These are phyloP conservation scores for Jatropha multifida DNA, from an alignment of 441 rosid genomes.

Conservation along the genomic window DNA sequence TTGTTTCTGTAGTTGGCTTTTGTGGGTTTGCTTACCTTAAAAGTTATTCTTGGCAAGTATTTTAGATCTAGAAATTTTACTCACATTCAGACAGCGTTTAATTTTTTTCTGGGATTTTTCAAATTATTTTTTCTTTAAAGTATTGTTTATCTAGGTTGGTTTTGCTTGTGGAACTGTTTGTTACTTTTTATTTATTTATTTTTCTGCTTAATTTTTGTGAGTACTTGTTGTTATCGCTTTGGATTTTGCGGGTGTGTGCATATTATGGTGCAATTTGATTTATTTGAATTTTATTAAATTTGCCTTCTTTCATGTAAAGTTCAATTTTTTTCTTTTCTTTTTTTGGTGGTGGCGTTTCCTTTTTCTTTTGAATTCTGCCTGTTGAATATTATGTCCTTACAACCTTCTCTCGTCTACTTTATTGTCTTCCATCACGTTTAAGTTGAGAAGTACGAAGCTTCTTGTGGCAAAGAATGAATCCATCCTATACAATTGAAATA, in stretches of 20 bases:
- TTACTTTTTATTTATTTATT: neutral
- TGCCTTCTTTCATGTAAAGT: neutral
- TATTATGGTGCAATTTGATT: neutral
- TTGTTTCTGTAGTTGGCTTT: neutral
- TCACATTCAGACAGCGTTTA: neutral
- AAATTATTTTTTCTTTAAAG: neutral
- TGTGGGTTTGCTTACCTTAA: neutral
- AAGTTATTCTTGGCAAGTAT: neutral
- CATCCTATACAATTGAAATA: neutral
- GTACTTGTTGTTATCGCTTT: neutral
- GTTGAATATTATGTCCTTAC: neutral
- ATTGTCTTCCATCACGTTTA: neutral
- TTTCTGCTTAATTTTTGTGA: neutral
- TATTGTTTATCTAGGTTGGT: neutral
- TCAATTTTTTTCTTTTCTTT: neutral
- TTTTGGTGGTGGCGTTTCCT: neutral
- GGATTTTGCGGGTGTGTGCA: neutral
- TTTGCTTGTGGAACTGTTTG: conserved; percentile 1
- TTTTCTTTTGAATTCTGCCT: neutral
- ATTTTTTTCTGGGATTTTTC: neutral
- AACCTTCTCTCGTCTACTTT: neutral
- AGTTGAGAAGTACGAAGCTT: neutral
- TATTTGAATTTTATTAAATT: neutral
- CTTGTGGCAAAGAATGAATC: neutral
- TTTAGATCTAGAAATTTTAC: conserved; percentile 1